phyloP scores from a whole-genome alignment of 2,329 filamentous ascomycete genomes.

The Xylariaceae sp. region DNA sequence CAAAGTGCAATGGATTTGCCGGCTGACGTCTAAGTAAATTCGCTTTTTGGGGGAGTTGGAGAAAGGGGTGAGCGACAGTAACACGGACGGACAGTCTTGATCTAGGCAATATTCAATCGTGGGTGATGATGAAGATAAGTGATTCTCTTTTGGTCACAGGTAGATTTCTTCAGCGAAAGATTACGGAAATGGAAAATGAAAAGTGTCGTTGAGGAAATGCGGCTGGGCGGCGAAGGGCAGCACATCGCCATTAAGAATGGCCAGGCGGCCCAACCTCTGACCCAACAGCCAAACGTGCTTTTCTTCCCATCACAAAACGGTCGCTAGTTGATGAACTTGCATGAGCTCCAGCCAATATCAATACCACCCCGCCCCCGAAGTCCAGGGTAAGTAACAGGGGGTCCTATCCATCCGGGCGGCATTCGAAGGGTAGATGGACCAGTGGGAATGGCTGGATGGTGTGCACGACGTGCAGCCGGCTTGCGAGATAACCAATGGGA shows the following conservation, averaged over 20 bases:
- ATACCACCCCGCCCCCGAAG: conserved; percentile 34
- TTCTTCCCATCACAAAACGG: conserved; percentile 16
- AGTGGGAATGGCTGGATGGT: conserved; percentile 39
- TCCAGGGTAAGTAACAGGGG: conserved; percentile 18
- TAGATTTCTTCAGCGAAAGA: conserved; percentile 6
- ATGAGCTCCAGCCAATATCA: conserved; percentile 34
- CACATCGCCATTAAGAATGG: conserved; percentile 28
- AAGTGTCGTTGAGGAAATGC: conserved; percentile 19
- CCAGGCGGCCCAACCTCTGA: conserved; percentile 17
- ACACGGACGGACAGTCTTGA: neutral
- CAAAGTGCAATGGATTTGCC: neutral
- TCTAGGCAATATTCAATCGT: conserved; percentile 2
- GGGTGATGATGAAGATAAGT: neutral
- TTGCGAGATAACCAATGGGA: conserved; percentile 38
- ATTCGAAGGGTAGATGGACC: conserved; percentile 37
- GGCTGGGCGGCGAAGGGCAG: conserved; percentile 27
- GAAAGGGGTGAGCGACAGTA: neutral
- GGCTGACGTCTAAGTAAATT: neutral
- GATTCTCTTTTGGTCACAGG: conserved; percentile 4
- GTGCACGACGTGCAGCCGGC: conserved; percentile 41
- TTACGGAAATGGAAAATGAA: conserved; percentile 12
- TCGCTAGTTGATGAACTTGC: conserved; percentile 27
- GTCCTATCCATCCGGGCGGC: conserved; percentile 37
- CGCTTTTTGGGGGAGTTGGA: neutral
- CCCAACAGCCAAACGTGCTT: conserved; percentile 13